Percentiles rank a stretch among this genome's conserved stretches.
Conservation (phyloP, 768 basidiomycete species). For the Suillus discolor region DNA sequence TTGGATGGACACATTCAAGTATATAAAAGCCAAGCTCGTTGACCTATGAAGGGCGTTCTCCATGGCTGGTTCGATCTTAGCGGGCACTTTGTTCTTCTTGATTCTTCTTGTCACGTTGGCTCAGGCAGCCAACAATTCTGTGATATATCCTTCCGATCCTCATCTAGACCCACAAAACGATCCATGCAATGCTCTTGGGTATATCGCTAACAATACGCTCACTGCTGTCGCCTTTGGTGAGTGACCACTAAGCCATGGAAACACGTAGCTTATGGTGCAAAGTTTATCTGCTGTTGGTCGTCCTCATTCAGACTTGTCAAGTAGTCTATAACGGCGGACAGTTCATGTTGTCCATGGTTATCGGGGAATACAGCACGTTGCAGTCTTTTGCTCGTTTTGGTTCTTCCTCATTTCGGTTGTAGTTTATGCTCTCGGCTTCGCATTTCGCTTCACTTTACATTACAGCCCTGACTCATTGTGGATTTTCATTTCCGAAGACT, state of each 20-base stretch:
- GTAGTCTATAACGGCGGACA: constrained; percentile 48
- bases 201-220: constrained; percentile 56
- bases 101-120: neutral
- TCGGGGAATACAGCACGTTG: constrained; percentile 56
- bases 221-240: constrained; percentile 53
- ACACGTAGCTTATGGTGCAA: neutral
- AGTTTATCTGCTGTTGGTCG: constrained; percentile 46
- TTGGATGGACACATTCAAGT: neutral
- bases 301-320: constrained; percentile 45
- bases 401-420: neutral
- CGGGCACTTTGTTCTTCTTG: neutral
- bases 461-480: constrained; percentile 51
- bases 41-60: neutral
- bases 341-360: constrained; percentile 64
- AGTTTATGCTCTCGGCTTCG: constrained; percentile 63
- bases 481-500: constrained; percentile 57
- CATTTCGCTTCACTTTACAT: constrained; percentile 57
- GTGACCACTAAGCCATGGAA: constrained; percentile 9
- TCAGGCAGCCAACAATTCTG: constrained; percentile 8
- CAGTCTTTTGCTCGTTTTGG: neutral
- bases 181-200: constrained; percentile 53
- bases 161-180: constrained; percentile 54
- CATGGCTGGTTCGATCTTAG: neutral
- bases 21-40: neutral
- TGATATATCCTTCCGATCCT: constrained; percentile 37